These are phyloP conservation scores for Chlorella sp. DNA, from an alignment of 139 green algal species.

Conservation along the genomic window DNA sequence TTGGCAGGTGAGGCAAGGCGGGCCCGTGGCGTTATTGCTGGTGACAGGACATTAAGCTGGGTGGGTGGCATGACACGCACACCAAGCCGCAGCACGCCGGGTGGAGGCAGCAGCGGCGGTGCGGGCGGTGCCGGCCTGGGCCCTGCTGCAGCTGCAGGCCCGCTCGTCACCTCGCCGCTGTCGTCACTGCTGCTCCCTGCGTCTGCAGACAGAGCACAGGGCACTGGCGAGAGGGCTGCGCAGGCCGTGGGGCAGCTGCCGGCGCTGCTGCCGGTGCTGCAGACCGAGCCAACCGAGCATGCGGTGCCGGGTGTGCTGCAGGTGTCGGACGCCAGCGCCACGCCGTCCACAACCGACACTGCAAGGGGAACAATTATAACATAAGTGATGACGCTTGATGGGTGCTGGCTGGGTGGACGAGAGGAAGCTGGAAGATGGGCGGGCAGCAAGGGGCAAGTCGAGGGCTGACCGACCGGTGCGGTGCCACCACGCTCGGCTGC, in stretches of 20 bases:
- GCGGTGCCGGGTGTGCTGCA: conserved; percentile 25
- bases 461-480: background rate
- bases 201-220: background rate
- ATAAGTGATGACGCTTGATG: background rate
- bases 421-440: too few relatives aligned
- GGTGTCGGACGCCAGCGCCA: background rate
- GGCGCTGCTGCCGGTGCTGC: background rate
- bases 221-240: conserved; percentile 3
- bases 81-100: conserved; percentile 2
- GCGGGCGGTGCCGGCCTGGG: background rate
- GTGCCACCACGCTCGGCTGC: too few relatives aligned
- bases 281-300: background rate
- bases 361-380: background rate
- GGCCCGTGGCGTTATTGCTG: background rate
- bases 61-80: conserved; percentile 29
- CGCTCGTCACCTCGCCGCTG: background rate
- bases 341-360: background rate
- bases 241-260: background rate
- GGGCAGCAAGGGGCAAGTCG: too few relatives aligned
- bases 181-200: background rate
- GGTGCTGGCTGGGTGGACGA: background rate
- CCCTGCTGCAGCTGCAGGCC: background rate
- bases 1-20: background rate
- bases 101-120: conserved; percentile 5
- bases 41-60: background rate